phyloP scores from a whole-genome alignment of 208 protist species.

The Hexamita inflata region DNA sequence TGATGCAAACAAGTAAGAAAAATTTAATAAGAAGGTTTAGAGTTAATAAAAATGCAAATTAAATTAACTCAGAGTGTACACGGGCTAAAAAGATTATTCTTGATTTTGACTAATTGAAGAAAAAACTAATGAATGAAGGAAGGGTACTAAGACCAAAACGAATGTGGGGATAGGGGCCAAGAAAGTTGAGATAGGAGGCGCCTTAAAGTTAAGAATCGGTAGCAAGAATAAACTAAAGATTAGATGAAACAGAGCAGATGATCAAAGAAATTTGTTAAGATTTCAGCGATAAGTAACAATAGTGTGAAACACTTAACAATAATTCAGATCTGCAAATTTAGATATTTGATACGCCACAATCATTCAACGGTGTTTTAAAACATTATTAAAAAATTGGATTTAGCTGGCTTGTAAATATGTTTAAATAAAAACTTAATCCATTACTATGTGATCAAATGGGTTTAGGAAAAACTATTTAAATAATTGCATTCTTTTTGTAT shows the following conservation, averaged over 20 bases:
- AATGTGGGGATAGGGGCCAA: neutral
- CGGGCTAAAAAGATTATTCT: neutral
- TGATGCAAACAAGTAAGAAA: neutral
- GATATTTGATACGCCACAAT: neutral
- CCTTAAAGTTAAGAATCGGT: neutral
- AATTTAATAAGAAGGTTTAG: neutral
- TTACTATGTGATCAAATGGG: neutral
- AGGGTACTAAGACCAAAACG: neutral
- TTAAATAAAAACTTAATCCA: neutral
- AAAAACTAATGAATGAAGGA: neutral
- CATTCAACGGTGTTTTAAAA: neutral
- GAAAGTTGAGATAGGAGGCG: neutral
- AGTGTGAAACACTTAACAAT: neutral
- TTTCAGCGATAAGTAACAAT: neutral
- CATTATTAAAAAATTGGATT: neutral
- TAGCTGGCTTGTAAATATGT: neutral
- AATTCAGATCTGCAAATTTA: too few species aligned
- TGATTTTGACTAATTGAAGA: neutral
- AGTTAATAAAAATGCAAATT: neutral
- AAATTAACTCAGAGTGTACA: neutral
- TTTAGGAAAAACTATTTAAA: neutral
- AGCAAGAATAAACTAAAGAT: neutral
- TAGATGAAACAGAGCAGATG: neutral
- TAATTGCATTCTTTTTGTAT: conserved; percentile 17
- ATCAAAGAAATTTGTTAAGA: neutral